Percentiles rank a stretch among this genome's conserved stretches.
These are phyloP conservation scores for Penicillium ucsense DNA, from an alignment of 495 filamentous ascomycete genomes.

Conservation along the genomic window DNA sequence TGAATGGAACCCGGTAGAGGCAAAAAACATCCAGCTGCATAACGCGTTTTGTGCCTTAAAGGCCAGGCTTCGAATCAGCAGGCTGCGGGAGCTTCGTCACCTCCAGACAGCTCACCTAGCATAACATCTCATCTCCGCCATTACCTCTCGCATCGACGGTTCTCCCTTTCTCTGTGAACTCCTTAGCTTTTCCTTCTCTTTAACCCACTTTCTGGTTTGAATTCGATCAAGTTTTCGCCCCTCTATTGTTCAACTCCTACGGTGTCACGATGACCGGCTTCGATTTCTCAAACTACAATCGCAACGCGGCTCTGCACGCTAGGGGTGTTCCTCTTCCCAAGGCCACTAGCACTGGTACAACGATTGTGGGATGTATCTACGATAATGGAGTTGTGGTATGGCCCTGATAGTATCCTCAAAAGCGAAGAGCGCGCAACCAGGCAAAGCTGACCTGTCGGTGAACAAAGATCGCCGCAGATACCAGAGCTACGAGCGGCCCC, in stretches of 20 bases:
- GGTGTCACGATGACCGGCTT: conserved; percentile 80
- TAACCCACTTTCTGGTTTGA: neutral
- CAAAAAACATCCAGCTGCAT: conserved; percentile 25
- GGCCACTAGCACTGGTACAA: conserved; percentile 97
- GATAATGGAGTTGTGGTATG: conserved; percentile 91
- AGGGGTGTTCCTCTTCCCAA: conserved; percentile 89
- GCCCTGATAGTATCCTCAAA: conserved; percentile 4
- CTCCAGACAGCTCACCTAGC: conserved; percentile 15
- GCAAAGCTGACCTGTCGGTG: conserved; percentile 9
- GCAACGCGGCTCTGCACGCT: conserved; percentile 91
- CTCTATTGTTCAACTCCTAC: conserved; percentile 7
- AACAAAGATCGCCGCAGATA: conserved; percentile 84
- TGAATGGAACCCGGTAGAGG: conserved; percentile 14
- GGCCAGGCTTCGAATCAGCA: conserved; percentile 23
- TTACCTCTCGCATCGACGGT: conserved; percentile 17
- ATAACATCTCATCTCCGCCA: conserved; percentile 2
- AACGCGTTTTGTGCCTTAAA: conserved; percentile 12
- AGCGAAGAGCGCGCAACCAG: neutral
- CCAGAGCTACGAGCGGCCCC: conserved; percentile 90
- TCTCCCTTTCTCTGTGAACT: conserved; percentile 9
- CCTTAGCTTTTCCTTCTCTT: conserved; percentile 2
- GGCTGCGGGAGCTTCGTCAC: conserved; percentile 40
- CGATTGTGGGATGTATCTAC: conserved; percentile 96
- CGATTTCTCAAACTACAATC: conserved; percentile 99
- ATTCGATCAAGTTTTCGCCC: neutral